Base-by-base conservation (phyloP, 1,284 basidiomycete genomes). In the Agaricales sp. region DNA sequence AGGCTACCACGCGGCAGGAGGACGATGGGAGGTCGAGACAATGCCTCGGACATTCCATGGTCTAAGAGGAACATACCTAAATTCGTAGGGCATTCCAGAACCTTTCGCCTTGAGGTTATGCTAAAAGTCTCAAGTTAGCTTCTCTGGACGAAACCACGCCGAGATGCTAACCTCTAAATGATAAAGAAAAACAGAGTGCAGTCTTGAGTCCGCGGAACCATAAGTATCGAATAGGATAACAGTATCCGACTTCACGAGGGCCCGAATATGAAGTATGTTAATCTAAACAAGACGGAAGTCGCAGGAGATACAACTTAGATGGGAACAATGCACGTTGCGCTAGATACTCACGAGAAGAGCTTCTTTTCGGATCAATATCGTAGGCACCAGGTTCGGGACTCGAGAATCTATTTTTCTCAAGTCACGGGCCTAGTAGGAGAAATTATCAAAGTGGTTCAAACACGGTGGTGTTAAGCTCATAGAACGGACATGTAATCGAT, bases 381-480 rank as follows among this genome's bases (percentile, higher is more conserved):
- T 93, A 24, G 95, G 94, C 13, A 98, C 91, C 50, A 95, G 78
- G 65, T 94, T 96, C 18, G 93, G 92, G 52, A 94, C 80, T 54
- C 92, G 76, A 12, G 90, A 92, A 70, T 98, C 95, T 58, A 99
- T 92, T 71, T 97, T 97, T 51, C 95, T 85, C 39, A 99, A 74
- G 68, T 99, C 95, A 71, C 95, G 87, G 54, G 92, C 89, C 87
- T 97, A 63, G 48, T 57, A 57, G 55, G 55, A n/a, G 41, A 44
- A 49, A 35, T 16, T 19, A 24, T 23, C 45, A 35, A 19, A 39
- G n/a, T 39, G 16, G 14, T 12, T 18, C 25, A 41, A 25, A 12
- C n/a, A 20, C 45, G 30, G 8, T 35, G 11, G 8, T 35, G 30
- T 11, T 49, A 45, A 49, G n/a, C 38, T 20, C 47, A 53, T 50